These are phyloP conservation scores for Mycena indigotica DNA, from an alignment of 768 basidiomycete species.

Conservation along the genomic window DNA sequence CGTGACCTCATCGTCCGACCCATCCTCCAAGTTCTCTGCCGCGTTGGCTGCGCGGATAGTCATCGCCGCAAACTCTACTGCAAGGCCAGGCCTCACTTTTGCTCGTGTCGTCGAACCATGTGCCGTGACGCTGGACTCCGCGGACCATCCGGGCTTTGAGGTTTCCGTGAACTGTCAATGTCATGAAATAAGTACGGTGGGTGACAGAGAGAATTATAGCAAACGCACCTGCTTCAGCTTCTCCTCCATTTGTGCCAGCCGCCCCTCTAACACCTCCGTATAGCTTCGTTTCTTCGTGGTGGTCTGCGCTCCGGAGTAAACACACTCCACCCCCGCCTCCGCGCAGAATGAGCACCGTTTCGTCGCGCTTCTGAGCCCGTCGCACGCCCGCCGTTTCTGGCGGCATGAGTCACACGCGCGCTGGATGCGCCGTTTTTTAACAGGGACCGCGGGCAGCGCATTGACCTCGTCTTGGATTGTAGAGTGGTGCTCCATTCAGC, in stretches of 20 bases:
- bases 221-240: not conserved
- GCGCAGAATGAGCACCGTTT: not conserved
- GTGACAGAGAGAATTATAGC: not conserved
- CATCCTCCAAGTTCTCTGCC: not conserved
- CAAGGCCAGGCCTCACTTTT: not conserved
- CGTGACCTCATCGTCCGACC: not conserved
- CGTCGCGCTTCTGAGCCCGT: not conserved
- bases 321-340: conserved; percentile 1
- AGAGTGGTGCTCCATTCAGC: too few relatives aligned
- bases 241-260: not conserved
- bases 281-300: not conserved
- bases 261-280: conserved; percentile 1
- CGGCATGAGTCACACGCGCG: conserved; percentile 17
- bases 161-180: not conserved
- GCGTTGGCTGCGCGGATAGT: not conserved
- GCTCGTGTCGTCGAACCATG: not conserved
- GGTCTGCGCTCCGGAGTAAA: not conserved
- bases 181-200: not conserved
- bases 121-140: not conserved
- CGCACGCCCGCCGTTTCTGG: conserved; percentile 10
- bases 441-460: not conserved
- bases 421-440: conserved; percentile 17
- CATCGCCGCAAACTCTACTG: not conserved
- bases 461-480: too few relatives aligned
- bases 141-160: not conserved